A percentile compares a stretch with the other conserved stretches of the same genome.
phyloP scores from a whole-genome alignment of 148 eudicot genomes.

The Hydrangea macrophylla region DNA sequence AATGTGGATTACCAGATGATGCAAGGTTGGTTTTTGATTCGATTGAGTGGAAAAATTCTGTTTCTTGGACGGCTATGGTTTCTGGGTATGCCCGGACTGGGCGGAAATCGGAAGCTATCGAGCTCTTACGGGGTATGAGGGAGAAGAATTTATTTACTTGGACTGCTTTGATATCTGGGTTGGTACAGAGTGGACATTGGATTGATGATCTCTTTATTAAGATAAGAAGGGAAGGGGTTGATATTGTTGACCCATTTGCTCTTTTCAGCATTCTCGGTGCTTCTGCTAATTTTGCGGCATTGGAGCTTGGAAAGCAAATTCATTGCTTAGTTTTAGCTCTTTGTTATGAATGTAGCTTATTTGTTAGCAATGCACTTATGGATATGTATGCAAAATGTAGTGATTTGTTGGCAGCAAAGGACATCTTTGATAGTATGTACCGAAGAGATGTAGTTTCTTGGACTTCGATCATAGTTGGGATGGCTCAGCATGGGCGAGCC shows the following conservation, averaged over 20 bases:
- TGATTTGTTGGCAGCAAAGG: constrained; percentile 52
- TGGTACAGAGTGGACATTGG: constrained; percentile 58
- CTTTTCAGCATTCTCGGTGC: constrained; percentile 55
- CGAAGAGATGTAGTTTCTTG: constrained; percentile 65
- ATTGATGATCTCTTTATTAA: constrained; percentile 30
- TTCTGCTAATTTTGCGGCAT: constrained; percentile 47
- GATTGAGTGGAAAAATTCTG: constrained; percentile 39
- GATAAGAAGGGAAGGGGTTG: constrained; percentile 52
- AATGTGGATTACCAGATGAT: constrained; percentile 46
- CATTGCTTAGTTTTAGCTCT: constrained; percentile 50
- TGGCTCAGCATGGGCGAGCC: constrained; percentile 75
- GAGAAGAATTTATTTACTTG: constrained; percentile 49
- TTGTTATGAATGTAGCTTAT: constrained; percentile 51
- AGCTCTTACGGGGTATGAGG: constrained; percentile 44
- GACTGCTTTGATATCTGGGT: constrained; percentile 82
- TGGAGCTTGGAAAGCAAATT: constrained; percentile 64
- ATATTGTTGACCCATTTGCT: constrained; percentile 40
- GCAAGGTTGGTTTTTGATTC: constrained; percentile 52
- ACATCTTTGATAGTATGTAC: constrained; percentile 32
- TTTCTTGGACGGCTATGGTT: constrained; percentile 69
- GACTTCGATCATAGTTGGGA: constrained; percentile 79
- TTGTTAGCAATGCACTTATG: constrained; percentile 50
- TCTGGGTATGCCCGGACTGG: constrained; percentile 64
- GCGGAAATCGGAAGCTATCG: constrained; percentile 45
- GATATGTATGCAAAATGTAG: constrained; percentile 87